A percentile compares a stretch with the other conserved stretches of the same genome.
Evolutionary conservation across 2,329 filamentous ascomycete species (phyloP).

Genomic region (Apiospora arundinis): DNA sequence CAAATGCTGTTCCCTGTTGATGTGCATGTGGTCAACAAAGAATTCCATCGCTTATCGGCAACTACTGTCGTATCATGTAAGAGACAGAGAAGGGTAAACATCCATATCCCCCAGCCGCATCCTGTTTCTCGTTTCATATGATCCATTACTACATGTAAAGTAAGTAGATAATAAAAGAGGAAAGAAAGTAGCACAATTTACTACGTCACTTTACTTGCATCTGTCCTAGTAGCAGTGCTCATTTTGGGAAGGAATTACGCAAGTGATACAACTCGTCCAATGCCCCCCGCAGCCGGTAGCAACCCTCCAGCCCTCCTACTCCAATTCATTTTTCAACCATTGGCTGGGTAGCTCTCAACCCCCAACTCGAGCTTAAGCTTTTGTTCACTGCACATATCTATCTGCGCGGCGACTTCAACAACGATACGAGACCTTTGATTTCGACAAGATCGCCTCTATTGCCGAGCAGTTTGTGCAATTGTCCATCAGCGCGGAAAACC

Average conservation of each 20-base stretch:
- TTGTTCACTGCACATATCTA: background rate
- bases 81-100: background rate
- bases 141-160: too few relatives aligned
- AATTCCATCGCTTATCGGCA: constrained; percentile 9
- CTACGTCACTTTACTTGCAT: background rate
- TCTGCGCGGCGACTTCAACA: background rate
- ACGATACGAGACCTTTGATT: background rate
- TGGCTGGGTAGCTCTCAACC: background rate
- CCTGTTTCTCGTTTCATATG: background rate
- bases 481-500: background rate
- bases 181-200: background rate
- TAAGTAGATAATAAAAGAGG: background rate
- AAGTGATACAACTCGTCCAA: constrained; percentile 8
- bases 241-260: constrained; percentile 10
- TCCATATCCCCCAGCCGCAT: background rate
- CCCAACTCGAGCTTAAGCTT: background rate
- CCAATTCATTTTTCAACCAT: constrained; percentile 17
- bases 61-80: background rate
- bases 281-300: constrained; percentile 2
- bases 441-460: background rate
- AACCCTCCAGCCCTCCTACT: constrained; percentile 14
- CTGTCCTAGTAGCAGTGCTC: background rate
- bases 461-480: background rate
- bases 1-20: constrained; percentile 10
- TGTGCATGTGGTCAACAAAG: constrained; percentile 16